These are phyloP conservation scores for Wallacemonas sp. DNA, from an alignment of 208 protist genomes.

Conservation along the genomic window DNA sequence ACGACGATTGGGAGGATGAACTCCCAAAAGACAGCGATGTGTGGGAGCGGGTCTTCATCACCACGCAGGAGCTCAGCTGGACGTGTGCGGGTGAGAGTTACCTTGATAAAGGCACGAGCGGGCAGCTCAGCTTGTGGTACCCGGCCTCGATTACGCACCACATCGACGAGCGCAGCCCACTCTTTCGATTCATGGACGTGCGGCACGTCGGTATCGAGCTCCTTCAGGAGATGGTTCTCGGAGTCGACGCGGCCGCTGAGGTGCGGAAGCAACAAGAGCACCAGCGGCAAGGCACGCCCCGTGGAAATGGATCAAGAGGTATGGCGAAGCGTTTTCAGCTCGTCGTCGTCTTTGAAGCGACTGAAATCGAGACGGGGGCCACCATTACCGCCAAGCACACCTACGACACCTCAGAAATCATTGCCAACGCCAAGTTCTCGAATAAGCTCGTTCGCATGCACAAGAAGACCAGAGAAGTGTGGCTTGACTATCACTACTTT, in stretches of 20 bases:
- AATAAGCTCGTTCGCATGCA: constrained; percentile 72
- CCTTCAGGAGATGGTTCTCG: not conserved
- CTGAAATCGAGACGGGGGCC: constrained; percentile 73
- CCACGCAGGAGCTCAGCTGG: constrained; percentile 75
- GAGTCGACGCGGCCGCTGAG: not conserved
- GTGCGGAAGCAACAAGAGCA: not conserved
- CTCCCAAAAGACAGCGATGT: not conserved
- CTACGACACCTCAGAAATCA: constrained; percentile 72
- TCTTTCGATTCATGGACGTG: constrained; percentile 62
- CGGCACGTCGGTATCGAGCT: constrained; percentile 26
- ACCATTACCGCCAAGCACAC: constrained; percentile 73
- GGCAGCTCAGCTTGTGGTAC: constrained; percentile 78
- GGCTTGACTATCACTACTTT: constrained; percentile 86
- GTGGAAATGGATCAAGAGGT: not conserved
- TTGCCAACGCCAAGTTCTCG: constrained; percentile 76
- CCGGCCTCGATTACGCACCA: constrained; percentile 68
- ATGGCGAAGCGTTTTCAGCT: constrained; percentile 59
- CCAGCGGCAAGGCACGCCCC: not conserved
- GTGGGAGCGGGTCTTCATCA: constrained; percentile 57
- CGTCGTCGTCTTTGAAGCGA: constrained; percentile 78
- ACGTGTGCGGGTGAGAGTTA: constrained; percentile 65
- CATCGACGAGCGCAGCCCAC: constrained; percentile 76
- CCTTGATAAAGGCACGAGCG: constrained; percentile 34
- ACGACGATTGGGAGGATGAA: constrained; percentile 6
- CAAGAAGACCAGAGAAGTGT: constrained; percentile 45